Evolutionary conservation across 306 rosid genomes (phyloP), one percentile per base, ranked within the genome.

Genomic region (peach (Prunus persica)): DNA sequence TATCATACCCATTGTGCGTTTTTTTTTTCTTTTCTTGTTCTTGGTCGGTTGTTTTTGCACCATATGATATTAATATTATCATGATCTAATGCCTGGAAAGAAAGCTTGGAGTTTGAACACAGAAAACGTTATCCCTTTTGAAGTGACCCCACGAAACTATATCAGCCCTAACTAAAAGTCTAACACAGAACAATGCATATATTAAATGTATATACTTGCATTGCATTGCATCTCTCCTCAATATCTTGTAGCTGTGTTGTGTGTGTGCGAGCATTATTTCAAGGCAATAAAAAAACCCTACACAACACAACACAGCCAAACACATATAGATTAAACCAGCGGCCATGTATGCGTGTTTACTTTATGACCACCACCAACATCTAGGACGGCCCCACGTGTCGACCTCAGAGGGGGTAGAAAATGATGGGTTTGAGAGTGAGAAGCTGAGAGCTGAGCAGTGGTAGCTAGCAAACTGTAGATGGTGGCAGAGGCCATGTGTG

Each of bases 341-440:
- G 30, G 58, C 9, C 22, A 57, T 16, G 66, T 56, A 56, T 16
- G 52, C 73, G 54, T 43, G 61, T 45, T 60, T 27, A 52, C 58
- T 28, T 63, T 63, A 9, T 63, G 67, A 28, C 34, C 50, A 46
- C 51, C 69, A 63, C 34, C 72, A 70, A 38, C 65, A 64, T 46
- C 69, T 50, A 73, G 38, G 46, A 75, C 73, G 88, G 90, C 60
- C 86, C 86, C 83, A 58, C 61, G 9, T 85, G 91, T 83, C 86
- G 72, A 80, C 77, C 83, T 19, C 6, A 57, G 28, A 62, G 74
- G 87, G 80, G 68, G 79, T 80, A 80, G 71, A 70, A 72, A 81
- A 85, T 85, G 79, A 89, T 84, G 89, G 91, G 79, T 78, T 54
- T 58, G 72, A 71, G 65, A 70, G 69, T n/a, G 27, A 56, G 77